Evolutionary conservation across 176 grass and related monocot genomes (phyloP), one percentile per base, ranked within the genome.

Genomic region (Phoenix dactylifera): DNA sequence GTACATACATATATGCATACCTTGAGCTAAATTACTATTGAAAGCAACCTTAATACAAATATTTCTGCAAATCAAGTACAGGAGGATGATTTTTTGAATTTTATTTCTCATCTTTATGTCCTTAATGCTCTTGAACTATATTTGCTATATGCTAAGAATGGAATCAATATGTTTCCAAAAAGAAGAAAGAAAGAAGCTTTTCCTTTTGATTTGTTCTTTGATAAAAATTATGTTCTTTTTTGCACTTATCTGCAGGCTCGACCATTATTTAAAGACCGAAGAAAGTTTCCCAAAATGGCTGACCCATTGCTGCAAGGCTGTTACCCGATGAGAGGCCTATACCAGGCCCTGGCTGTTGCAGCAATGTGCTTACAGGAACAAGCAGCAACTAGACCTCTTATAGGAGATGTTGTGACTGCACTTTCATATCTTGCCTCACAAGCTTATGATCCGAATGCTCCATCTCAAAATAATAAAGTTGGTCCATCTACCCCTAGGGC

Each of bases 311-410:
- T 95, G 51, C 50, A 24, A 52, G 78, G 75, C 48, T 49, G 10
- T 51, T 89, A 76, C 57, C 89, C 89, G 16, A 72, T 67, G 19
- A 83, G 61, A 64, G 89, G 69, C 57, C 49, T 95, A 55, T 77
- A 73, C 57, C 81, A 82, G 73, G 85, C 85, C 1, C 55, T 95
- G 69, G 89, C 89, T 69, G 75, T 89, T 55, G 74, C 85, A 44
- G 89, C 89, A 29, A 82, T 88, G 80, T 94, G 89, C 79, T 68
- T 94, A 62, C 89, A 88, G 54, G 89, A 88, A 59, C 79, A 88
- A 16, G 77, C 84, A 29, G 67, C 60, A 23, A 79, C 71, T 19
- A 80, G 80, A 2, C 89, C 89, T 64, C 24, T 16, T 10, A 94
- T 88, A 16, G 56, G 79, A 12, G 89, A 94, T 74, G 74, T 94